Evolutionary conservation across 148 eudicot species (phyloP), one percentile per base, ranked within the genome.

Genomic region (Heliamphora exappendiculata): DNA sequence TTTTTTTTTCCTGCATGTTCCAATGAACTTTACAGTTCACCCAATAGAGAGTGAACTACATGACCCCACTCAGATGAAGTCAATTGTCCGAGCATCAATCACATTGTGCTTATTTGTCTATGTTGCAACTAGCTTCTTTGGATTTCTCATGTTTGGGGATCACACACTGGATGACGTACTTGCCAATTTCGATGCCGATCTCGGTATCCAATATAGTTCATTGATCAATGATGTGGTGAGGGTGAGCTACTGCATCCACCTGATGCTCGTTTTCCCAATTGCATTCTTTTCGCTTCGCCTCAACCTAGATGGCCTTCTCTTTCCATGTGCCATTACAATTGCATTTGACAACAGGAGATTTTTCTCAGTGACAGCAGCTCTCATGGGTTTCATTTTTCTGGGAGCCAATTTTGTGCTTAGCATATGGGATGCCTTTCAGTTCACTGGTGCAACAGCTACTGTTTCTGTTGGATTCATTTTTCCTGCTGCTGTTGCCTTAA

Each of bases 211-310:
- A 1, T 89, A 86, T 78, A 82, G 96, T 82, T 84, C 87, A 65
- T 49, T 89, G 77, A 82, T 92, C n/a, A 87, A 89, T 82, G 95
- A 90, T 77, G 80, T 85, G 17, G 89, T 92, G 44, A 75, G 97
- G 73, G 85, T 92, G 80, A 90, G 94, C 81, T 92, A 92, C 74
- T 90, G 86, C 53, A 54, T 87, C 73, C 98, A 93, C 81, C 76
- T 91, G 81, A 93, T 93, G 98, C 96, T 93, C 58, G 97, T 93
- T 50, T 93, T 93, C 67, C 98, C 96, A 26, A 82, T 91, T 34
- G 90, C 89, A 50, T 93, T 93, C 84, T 91, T 82, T 76, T 86
- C 96, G 4, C 89, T 93, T 42, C 89, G 98, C 24, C 86, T 93
- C 76, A 93, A 93, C 55, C 79, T 93, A 20, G 98, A 93, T 62